Evolutionary conservation across 2,329 filamentous ascomycete genomes (phyloP).

Genomic region (Dryadomyces quercivorus): DNA sequence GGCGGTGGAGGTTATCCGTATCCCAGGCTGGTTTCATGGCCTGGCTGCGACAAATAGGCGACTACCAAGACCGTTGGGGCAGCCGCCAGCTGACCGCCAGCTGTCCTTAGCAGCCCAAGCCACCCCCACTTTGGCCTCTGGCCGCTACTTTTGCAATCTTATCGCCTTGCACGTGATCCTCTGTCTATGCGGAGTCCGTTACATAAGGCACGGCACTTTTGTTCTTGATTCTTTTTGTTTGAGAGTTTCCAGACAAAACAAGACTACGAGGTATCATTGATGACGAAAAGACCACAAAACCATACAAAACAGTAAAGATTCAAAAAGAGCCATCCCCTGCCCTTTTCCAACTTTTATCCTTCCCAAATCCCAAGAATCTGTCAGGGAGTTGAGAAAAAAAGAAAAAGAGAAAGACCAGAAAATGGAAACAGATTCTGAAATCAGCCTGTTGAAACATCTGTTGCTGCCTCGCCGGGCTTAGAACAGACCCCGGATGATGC

Average conservation of each 20-base stretch:
- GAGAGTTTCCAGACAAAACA: neutral
- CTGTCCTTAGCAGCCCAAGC: neutral
- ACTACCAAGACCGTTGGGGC: neutral
- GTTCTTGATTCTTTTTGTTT: neutral
- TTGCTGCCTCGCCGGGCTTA: conserved; percentile 12
- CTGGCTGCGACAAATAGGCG: neutral
- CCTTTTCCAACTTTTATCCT: neutral
- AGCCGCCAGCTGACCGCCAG: neutral
- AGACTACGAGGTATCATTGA: neutral
- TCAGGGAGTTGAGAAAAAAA: neutral
- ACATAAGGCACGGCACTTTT: too few species aligned
- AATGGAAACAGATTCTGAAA: neutral
- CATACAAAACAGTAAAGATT: neutral
- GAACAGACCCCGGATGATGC: conserved; percentile 22
- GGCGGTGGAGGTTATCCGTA: neutral
- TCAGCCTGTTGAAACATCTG: too few species aligned
- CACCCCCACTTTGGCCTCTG: neutral
- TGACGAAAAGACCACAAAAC: neutral
- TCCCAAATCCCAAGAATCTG: too few species aligned
- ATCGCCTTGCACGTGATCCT: too few species aligned
- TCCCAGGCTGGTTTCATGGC: conserved; percentile 2
- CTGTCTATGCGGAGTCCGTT: neutral
- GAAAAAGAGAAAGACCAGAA: neutral
- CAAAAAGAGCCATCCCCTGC: neutral
- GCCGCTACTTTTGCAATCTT: too few species aligned